These are phyloP conservation scores for Cerrena zonata DNA, from an alignment of 1,284 basidiomycete genomes.

Conservation along the genomic window DNA sequence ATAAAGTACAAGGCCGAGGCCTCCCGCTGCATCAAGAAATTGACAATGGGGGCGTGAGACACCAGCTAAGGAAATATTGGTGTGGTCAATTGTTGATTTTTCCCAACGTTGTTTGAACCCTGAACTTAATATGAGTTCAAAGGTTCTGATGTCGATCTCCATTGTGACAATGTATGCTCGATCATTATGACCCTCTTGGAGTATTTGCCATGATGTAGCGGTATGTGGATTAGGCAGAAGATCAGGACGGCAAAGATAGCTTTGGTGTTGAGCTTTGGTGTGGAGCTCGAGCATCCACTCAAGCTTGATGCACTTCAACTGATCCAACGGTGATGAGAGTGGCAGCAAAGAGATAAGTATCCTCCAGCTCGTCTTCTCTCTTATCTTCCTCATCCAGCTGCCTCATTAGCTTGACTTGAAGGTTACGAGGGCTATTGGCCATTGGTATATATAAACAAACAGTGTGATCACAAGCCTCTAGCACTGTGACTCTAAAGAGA, in stretches of 20 bases:
- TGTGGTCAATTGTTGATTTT: constrained; percentile 28
- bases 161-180: constrained; percentile 44
- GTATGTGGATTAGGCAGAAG: constrained; percentile 31
- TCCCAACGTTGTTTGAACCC: constrained; percentile 36
- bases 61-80: constrained; percentile 24
- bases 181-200: constrained; percentile 29
- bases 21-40: constrained; percentile 43
- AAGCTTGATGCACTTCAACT: no score
- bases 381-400: no score
- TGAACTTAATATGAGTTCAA: constrained; percentile 30
- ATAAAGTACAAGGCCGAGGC: constrained; percentile 40
- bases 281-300: no score
- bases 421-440: no score
- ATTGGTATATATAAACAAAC: no score
- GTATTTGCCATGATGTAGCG: constrained; percentile 34
- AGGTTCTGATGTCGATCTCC: constrained; percentile 38
- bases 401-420: no score
- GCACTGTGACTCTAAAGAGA: no score
- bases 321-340: no score
- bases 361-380: no score
- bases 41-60: constrained; percentile 25
- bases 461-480: no score
- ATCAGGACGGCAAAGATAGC: constrained; percentile 27
- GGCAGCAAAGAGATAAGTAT: no score
- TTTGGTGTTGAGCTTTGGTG: no score